Percentiles rank a stretch among this genome's conserved stretches.
phyloP scores from a whole-genome alignment of 805 yeast genomes.

The Monosporozyma yasuniensis region DNA sequence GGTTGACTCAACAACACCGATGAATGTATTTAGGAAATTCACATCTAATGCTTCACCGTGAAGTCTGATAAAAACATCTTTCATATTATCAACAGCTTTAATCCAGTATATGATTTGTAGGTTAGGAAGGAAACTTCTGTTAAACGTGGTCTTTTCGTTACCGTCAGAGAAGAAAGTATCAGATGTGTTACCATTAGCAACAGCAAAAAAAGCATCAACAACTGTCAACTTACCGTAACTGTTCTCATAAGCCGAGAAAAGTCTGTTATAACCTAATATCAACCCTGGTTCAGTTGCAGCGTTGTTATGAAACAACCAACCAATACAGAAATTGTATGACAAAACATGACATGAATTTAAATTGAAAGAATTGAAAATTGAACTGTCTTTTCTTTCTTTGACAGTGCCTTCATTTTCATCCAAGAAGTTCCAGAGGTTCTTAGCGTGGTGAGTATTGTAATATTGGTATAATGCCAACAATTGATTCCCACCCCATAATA shows the following conservation, averaged over 20 bases:
- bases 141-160: constrained; percentile 40
- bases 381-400: background rate
- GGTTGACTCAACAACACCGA: constrained; percentile 45
- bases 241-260: constrained; percentile 56
- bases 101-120: constrained; percentile 43
- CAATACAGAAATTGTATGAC: constrained; percentile 60
- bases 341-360: constrained; percentile 48
- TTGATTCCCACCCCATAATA: constrained; percentile 29
- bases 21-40: constrained; percentile 47
- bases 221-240: constrained; percentile 59
- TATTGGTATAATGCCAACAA: constrained; percentile 10
- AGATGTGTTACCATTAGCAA: constrained; percentile 53
- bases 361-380: constrained; percentile 15
- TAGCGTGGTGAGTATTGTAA: constrained; percentile 13
- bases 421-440: constrained; percentile 7
- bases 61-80: constrained; percentile 43
- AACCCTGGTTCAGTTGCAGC: constrained; percentile 50
- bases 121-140: constrained; percentile 60
- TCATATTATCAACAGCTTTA: constrained; percentile 24
- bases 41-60: constrained; percentile 66
- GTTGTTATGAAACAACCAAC: constrained; percentile 60
- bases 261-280: constrained; percentile 67
- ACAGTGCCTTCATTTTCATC: background rate
- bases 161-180: constrained; percentile 40
- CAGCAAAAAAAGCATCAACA: constrained; percentile 59